phyloP scores from a whole-genome alignment of 2,329 filamentous ascomycete genomes.

The Penicillium concentricum region DNA sequence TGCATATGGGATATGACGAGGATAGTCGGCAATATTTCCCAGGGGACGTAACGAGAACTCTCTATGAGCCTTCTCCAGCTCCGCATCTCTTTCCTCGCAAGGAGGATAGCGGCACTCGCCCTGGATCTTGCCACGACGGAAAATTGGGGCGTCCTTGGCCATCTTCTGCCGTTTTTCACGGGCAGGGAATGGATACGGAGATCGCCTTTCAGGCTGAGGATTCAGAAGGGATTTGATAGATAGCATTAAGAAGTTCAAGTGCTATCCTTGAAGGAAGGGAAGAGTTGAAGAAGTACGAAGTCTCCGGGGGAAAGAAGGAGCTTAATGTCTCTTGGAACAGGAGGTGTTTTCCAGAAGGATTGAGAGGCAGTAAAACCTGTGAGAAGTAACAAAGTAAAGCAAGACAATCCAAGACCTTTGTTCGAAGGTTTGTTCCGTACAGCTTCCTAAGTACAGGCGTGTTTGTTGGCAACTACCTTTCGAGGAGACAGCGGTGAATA shows the following conservation, averaged over 20 bases:
- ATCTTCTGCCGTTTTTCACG: constrained; percentile 54
- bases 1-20: constrained; percentile 85
- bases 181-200: constrained; percentile 12
- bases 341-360: constrained; percentile 29
- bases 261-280: constrained; percentile 1
- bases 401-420: constrained; percentile 26
- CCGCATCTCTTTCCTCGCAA: constrained; percentile 64
- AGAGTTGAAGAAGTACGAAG: constrained; percentile 4
- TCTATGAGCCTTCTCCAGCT: constrained; percentile 58
- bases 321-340: constrained; percentile 18
- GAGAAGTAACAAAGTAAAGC: constrained; percentile 11
- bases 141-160: constrained; percentile 63
- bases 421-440: constrained; percentile 20
- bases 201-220: constrained; percentile 48
- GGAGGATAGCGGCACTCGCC: constrained; percentile 73
- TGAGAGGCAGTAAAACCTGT: constrained; percentile 16
- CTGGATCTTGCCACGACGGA: constrained; percentile 61
- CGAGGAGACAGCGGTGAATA: constrained; percentile 19
- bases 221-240: constrained; percentile 67
- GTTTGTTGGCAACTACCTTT: constrained; percentile 18
- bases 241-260: constrained; percentile 50
- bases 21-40: constrained; percentile 59
- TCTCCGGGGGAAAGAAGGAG: constrained; percentile 4
- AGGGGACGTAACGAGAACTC: constrained; percentile 66
- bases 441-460: constrained; percentile 17